Base-by-base conservation (phyloP, 805 yeast genomes). In the Pichia rugopelliculosa region DNA sequence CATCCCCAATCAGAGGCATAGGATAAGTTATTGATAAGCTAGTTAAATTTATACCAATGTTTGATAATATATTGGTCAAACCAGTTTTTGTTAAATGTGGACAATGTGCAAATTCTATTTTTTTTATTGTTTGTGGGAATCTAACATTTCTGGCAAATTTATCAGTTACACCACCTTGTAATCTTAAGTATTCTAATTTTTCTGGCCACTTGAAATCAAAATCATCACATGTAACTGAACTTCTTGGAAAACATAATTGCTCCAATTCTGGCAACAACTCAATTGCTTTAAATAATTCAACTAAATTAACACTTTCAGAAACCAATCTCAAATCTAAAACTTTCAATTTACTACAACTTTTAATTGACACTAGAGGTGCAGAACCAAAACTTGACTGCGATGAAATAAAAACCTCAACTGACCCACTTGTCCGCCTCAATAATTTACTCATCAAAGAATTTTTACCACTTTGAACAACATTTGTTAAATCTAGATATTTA, bases 351-450 rank as follows among this genome's bases (percentile, higher is more conserved):
- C 68, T 68, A 62, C 99, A 93, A 39, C 81, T 71, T 49, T 86
- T 76, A 40, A 93, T 70, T 44, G 95, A 81, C n/a, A 87, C 76
- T 54, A 91, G 67, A 1, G 98, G 97, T 2, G 95, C 85, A 43
- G 81, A 75, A 0, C 99, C 99, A 69, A 93, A 91, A 67, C 95
- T 84, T 27, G 97, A 83, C 61, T 91, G 98, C 3, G 98, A 96
- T 0, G 98, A 96, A 8, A 85, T 76, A 57, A 93, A 89, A 11
- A 73, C 69, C 53, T 80, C 76, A 42, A 93, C 68, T 36, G 72
- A 75, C 18, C 73, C 62, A 9, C 89, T 76, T 46, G 96, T 86
- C 37, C 96, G 73, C 57, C 95, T 77, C 47, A 93, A 68, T 7
- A 93, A 62, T 54, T 86, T 83, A 0, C 97, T 87, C 12, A 91